Base-by-base conservation (phyloP, 208 protist genomes). In the Trypanosoma scelopori region DNA sequence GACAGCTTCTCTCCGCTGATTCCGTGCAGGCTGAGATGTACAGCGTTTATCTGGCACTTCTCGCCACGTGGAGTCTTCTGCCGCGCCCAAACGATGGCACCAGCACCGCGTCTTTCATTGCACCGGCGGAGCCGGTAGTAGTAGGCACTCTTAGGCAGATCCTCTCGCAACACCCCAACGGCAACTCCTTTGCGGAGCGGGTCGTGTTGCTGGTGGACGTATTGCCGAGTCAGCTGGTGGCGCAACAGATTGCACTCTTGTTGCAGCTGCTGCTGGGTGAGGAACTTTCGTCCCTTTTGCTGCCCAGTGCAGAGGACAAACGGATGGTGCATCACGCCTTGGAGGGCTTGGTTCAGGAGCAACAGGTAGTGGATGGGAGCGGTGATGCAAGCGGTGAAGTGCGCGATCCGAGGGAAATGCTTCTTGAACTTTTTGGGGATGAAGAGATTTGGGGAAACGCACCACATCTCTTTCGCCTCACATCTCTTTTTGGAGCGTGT, bases 161-260 rank as follows among this genome's bases (percentile, higher is more conserved):
- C 5, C 11, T 77, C 20, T 55, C 18, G 30, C 55, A 41, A 16
- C 55, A 69, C 45, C 35, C 39, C 5, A 56, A 67, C 49, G 55
- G 30, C 3, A 20, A 2, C n/a, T 58, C 62, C 15, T 69, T 93
- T 45, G 60, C 76, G 12, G 84, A 93, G 55, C 68, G 79, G 22
- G 28, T 93, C 13, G 82, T 89, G 3, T 55, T 93, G 52, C 45
- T 93, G n/a, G 56, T 91, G 11, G 88, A 94, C 48, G 78, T 94
- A 3, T 84, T 81, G 4, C 78, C 80, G 12, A 82, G 63, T 62
- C 1, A 7, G 0, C 49, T 91, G 25, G 73, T 65, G 11, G 75
- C 68, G 23, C 23, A 62, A 0, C 46, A 50, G 9, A 3, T 94
- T 20, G 35, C 27, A 32, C 22, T 16, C 1, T 22, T 58, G 18